Evolutionary conservation across 2,329 filamentous ascomycete genomes (phyloP), one percentile per base, ranked within the genome.

Genomic region (Ophiostoma perfectum): DNA sequence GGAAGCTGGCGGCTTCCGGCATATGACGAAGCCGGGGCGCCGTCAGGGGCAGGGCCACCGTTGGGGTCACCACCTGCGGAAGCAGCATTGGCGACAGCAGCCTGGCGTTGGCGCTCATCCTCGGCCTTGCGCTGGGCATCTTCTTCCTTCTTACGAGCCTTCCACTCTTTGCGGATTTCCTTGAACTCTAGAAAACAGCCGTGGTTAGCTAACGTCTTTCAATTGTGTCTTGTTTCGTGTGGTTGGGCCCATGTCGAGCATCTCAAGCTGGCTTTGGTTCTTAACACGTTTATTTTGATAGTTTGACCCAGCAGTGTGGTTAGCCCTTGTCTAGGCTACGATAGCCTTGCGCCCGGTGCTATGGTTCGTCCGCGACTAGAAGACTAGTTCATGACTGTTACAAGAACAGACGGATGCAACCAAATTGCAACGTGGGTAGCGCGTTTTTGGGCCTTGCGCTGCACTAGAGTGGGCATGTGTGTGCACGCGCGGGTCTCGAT

Each of bases 131-230:
- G 91, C 74, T 88, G 85, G 66, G 89, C 89, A 73, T 98, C 94
- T 75, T 98, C 94, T 78, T 98, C 95, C 91, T 99, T 99, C 87
- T 98, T 98, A 76, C 95, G 92, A 52, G 92, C 91, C 82, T 98
- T 99, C 95, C 95, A 99, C 77, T 98, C 94, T 77, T 98, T 98
- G 72, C 95, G 67, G 9, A 73, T 73, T 76, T 99, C 95, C 78
- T 99, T 99, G 82, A 99, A 98, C 79, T 98, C 95, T 98, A 76
- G 3, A 38, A 42, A 18, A 42, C 2, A 27, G 27, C 2, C 27
- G 27, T 27, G 27, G 62, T n/a, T n/a, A 16, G 52, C n/a, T 44
- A 66, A 27, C 27, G 27, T 27, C 55, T 64, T 27, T 49, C 64
- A 42, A 8, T 36, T 1, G 27, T 11, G 18, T 64, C 55, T 45